Percentiles rank a stretch among this genome's conserved stretches.
These are phyloP conservation scores for Botrytis aclada DNA, from an alignment of 2,329 filamentous ascomycete genomes.

Conservation along the genomic window DNA sequence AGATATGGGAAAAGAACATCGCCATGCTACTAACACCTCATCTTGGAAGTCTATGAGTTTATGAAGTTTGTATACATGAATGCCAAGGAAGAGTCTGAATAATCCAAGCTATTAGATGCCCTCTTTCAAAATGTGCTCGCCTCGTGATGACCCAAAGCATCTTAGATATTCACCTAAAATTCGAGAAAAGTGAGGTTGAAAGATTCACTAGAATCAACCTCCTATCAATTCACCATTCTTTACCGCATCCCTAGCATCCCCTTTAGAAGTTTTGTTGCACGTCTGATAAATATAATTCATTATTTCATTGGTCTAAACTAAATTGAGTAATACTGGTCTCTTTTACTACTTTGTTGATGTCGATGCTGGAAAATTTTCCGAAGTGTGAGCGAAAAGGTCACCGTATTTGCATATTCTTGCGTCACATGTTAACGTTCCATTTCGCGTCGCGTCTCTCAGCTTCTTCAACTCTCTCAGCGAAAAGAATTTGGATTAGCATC, in stretches of 20 bases:
- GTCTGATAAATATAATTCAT: neutral
- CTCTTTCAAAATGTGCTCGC: neutral
- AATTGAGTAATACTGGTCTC: neutral
- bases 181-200: neutral
- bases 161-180: neutral
- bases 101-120: neutral
- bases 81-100: neutral
- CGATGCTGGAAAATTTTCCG: neutral
- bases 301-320: neutral
- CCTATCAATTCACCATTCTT: neutral
- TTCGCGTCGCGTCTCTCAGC: constrained; percentile 15
- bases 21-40: neutral
- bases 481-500: neutral
- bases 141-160: neutral
- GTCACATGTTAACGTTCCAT: constrained; percentile 14
- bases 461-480: neutral
- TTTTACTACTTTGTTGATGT: neutral
- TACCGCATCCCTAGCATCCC: neutral
- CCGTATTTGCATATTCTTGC: neutral
- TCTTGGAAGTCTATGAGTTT: neutral
- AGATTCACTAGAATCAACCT: neutral
- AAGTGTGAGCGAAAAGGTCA: neutral
- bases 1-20: neutral
- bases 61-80: too few species aligned
- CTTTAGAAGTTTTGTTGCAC: neutral